Base-by-base conservation (phyloP, 768 basidiomycete genomes). In the Hericium coralloides region DNA sequence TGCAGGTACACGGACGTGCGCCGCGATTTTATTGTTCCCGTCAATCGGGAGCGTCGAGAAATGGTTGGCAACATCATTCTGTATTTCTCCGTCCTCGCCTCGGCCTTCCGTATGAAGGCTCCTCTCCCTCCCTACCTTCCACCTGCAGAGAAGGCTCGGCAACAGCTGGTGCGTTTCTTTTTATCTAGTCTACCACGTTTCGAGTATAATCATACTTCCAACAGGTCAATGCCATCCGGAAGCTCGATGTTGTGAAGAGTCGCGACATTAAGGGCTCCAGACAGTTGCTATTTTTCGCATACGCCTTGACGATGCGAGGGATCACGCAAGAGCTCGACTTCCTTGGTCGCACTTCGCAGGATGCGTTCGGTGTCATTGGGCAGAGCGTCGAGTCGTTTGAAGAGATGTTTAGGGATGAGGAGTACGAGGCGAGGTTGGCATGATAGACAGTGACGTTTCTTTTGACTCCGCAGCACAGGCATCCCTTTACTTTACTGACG, bases 101-200 rank as follows among this genome's bases (percentile, higher is more conserved):
- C 88, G 1, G 86, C 87, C 1, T 90, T 95, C 68, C 76, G 83
- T 17, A 75, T 92, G 43, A 95, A 95, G 66, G 84, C 92, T 5
- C 97, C 97, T 1, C 74, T 99, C n/a, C 94, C 97, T 0, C 93
- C 97, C 0, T 98, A 94, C 68, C 80, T 99, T 0, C 97, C 97
- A 2, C 95, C 95, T 0, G 95, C 89, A 0, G 94, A 95, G 67
- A 79, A 84, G 61, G 81, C 92, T 0, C 81, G 95, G 52, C 80
- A 86, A 55, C 80, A 83, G 8, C 72, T 99, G 69, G 93, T 89
- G 67, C 50, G 79, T 57, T 6, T 26, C 23, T 4, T 12, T 12
- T 20, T n/a, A 31, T 31, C 39, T 49, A n/a, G 41, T 22, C n/a
- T 53, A 22, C 1, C 37, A 36, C 25, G 43, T 36, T 2, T 22